Conservation (phyloP, 176 grass and related monocot species). For the Puya raimondii region DNA sequence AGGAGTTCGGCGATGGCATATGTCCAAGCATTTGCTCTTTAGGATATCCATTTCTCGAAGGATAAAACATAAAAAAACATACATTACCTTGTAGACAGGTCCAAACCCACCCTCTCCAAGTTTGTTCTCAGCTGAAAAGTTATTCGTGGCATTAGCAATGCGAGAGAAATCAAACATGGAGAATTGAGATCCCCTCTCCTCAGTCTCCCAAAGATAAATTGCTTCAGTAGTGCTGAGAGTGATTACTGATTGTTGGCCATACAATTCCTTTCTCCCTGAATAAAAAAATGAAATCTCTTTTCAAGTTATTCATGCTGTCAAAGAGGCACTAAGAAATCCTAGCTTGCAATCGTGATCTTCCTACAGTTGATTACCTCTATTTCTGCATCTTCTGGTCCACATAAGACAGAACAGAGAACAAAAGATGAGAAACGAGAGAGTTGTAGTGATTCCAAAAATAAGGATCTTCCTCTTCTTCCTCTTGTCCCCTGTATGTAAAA, state of each 20-base stretch:
- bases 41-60: too few relatives aligned
- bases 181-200: background rate
- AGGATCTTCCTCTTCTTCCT: background rate
- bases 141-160: background rate
- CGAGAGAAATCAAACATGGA: background rate
- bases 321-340: background rate
- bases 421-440: constrained; percentile 17
- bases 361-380: background rate
- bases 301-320: background rate
- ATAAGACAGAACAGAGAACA: constrained; percentile 12
- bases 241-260: background rate
- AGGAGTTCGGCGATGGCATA: too few relatives aligned
- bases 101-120: constrained; percentile 21
- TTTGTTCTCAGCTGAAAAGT: constrained; percentile 10
- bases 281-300: background rate
- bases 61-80: too few relatives aligned
- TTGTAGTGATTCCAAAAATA: background rate
- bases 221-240: background rate
- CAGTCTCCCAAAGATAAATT: background rate
- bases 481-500: background rate
- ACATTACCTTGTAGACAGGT: constrained; percentile 16
- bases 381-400: constrained; percentile 20
- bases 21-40: too few relatives aligned
- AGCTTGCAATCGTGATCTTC: background rate
- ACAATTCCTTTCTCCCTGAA: background rate